Evolutionary conservation across 495 filamentous ascomycete genomes (phyloP), one percentile per base, ranked within the genome.

Genomic region (Penicillium longicatenatum): DNA sequence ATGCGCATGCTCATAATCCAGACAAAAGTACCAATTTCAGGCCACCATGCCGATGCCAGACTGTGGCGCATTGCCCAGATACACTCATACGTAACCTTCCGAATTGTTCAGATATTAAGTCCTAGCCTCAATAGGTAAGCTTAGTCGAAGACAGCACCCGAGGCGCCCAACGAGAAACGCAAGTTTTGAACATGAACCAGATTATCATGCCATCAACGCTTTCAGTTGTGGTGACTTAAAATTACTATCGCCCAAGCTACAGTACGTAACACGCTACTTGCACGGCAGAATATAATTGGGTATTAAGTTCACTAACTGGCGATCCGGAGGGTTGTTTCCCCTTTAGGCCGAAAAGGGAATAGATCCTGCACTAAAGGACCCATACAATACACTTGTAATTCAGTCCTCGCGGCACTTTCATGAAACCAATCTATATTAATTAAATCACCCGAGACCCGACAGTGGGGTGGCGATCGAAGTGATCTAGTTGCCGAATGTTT

Each of bases 281-380:
- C 3, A 26, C 1, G 21, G 30, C 9, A 30, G 29, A 35, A 16
- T 39, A 6, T n/a, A 17, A 17, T 39, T n/a, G 37, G 6, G 37
- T 17, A 39, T 39, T 39, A 12, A 39, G 37, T 39, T 17, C 24
- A 30, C 5, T 48, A 12, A 48, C 4, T 48, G 24, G 12, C 45
- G 45, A 48, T 48, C 24, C 45, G 45, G 45, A 1, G 45, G 5
- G 14, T 48, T 48, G 14, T 30, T 48, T 48, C 45, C 45, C 22
- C 22, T 48, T 48, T 48, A 17, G 45, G 45, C 16, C 16, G 11
- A 7, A 39, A 39, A 6, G 6, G 37, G 37, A 39, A 17, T 39
- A 39, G 37, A 39, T 39, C 37, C 16, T 39, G 37, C 16, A 17
- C 14, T 4, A 17, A 39, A 14, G 10, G 4, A 39, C 14, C 14